Percentiles rank a stretch among this genome's conserved stretches.
Conservation (phyloP, 169 alveolate genomes). For the Plasmodium coatneyi region DNA sequence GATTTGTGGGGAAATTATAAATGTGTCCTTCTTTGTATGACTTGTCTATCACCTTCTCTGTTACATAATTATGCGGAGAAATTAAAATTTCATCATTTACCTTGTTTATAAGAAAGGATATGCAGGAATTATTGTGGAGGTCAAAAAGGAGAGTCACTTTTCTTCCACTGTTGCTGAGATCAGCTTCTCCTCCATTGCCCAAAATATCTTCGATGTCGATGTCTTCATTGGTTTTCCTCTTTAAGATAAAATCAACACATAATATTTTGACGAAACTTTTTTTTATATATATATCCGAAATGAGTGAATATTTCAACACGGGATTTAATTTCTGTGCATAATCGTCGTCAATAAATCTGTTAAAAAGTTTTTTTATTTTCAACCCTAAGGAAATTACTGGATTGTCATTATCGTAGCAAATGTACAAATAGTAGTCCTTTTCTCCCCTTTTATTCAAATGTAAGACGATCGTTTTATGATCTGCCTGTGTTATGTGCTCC, state of each 20-base stretch:
- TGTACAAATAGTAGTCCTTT: constrained; percentile 51
- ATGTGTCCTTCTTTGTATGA: constrained; percentile 71
- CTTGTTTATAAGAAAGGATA: constrained; percentile 60
- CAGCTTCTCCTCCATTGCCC: neutral
- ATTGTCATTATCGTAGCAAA: constrained; percentile 64
- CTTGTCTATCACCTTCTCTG: constrained; percentile 67
- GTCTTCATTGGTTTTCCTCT: constrained; percentile 55
- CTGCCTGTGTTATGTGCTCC: constrained; percentile 70
- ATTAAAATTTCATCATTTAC: constrained; percentile 67
- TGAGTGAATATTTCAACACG: constrained; percentile 60
- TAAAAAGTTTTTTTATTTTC: constrained; percentile 67
- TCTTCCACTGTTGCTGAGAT: constrained; percentile 1
- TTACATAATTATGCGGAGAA: constrained; percentile 68
- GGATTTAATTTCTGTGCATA: constrained; percentile 74
- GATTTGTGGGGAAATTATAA: constrained; percentile 41
- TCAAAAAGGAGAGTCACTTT: constrained; percentile 72
- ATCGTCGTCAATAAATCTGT: constrained; percentile 70
- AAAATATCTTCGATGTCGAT: constrained; percentile 62
- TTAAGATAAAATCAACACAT: constrained; percentile 69
- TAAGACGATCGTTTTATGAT: constrained; percentile 43
- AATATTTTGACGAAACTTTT: constrained; percentile 58
- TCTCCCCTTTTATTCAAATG: constrained; percentile 47
- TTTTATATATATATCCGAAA: constrained; percentile 57
- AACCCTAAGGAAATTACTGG: constrained; percentile 66
- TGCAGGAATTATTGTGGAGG: constrained; percentile 62